phyloP scores from a whole-genome alignment of 257 asterid genomes.

The Leonotis leonurus region DNA sequence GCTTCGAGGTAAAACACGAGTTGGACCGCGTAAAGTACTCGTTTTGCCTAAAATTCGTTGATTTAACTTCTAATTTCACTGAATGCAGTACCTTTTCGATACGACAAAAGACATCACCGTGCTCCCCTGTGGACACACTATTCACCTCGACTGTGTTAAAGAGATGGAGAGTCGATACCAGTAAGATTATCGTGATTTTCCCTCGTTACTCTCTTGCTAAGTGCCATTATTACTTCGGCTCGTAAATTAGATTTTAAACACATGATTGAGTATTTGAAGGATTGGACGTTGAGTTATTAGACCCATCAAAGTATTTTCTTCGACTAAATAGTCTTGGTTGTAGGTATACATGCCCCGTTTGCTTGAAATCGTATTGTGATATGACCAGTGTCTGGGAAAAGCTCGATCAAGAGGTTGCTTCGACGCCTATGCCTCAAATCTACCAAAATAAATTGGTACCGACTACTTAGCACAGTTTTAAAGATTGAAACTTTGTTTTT shows the following conservation, averaged over 20 bases:
- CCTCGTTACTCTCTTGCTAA: too few species aligned
- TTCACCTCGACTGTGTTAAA: constrained; percentile 53
- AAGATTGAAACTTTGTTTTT: background rate
- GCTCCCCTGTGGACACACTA: constrained; percentile 61
- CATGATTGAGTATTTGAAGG: background rate
- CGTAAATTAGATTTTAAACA: background rate
- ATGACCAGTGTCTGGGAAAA: constrained; percentile 57
- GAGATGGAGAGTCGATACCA: constrained; percentile 56
- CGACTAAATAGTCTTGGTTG: background rate
- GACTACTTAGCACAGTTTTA: background rate
- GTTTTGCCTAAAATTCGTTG: background rate
- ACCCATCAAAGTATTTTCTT: background rate
- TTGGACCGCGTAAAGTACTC: background rate
- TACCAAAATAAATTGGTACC: constrained; percentile 56
- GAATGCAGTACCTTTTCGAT: constrained; percentile 49
- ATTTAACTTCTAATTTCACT: background rate
- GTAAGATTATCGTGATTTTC: constrained; percentile 23
- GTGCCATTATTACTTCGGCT: too few species aligned
- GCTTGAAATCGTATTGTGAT: constrained; percentile 58
- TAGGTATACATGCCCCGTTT: constrained; percentile 67
- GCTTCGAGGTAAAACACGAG: constrained; percentile 55
- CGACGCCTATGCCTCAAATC: constrained; percentile 51
- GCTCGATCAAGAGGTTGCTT: constrained; percentile 58
- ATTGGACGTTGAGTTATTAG: background rate
- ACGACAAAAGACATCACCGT: constrained; percentile 45